Conservation (phyloP, 129 eudicot genomes). For the Silybum marianum region DNA sequence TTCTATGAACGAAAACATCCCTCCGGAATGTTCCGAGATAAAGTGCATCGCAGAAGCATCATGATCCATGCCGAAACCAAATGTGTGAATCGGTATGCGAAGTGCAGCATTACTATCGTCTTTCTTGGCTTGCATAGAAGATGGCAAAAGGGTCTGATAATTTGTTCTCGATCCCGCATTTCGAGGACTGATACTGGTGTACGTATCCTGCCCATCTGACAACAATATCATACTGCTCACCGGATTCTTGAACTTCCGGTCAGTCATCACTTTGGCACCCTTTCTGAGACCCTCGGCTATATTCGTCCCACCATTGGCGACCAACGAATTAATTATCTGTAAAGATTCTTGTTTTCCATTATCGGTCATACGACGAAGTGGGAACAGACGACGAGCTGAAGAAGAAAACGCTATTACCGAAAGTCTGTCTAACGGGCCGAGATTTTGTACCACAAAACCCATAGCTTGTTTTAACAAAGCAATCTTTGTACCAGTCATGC, state of each 20-base stretch:
- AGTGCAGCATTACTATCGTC: constrained; percentile 17
- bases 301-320: constrained; percentile 82
- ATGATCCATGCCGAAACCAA: constrained; percentile 94
- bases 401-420: constrained; percentile 89
- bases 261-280: constrained; percentile 73
- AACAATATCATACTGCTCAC: constrained; percentile 74
- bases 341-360: constrained; percentile 67
- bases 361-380: constrained; percentile 77
- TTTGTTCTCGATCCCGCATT: constrained; percentile 24
- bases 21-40: constrained; percentile 84
- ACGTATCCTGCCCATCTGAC: constrained; percentile 95
- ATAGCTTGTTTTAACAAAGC: constrained; percentile 84
- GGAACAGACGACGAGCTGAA: constrained; percentile 74
- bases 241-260: constrained; percentile 64
- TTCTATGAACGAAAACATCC: constrained; percentile 90
- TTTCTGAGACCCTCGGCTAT: constrained; percentile 76
- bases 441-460: constrained; percentile 84
- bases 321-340: constrained; percentile 66
- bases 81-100: constrained; percentile 75
- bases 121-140: constrained; percentile 48
- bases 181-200: constrained; percentile 50
- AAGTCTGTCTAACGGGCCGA: constrained; percentile 78
- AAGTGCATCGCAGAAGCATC: constrained; percentile 81
- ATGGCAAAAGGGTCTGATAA: constrained; percentile 52
- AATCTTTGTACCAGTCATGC: constrained; percentile 95